Percentiles rank a stretch among this genome's conserved stretches.
Conservation (phyloP, 2,329 filamentous ascomycete genomes). For the Colletotrichum sp. region DNA sequence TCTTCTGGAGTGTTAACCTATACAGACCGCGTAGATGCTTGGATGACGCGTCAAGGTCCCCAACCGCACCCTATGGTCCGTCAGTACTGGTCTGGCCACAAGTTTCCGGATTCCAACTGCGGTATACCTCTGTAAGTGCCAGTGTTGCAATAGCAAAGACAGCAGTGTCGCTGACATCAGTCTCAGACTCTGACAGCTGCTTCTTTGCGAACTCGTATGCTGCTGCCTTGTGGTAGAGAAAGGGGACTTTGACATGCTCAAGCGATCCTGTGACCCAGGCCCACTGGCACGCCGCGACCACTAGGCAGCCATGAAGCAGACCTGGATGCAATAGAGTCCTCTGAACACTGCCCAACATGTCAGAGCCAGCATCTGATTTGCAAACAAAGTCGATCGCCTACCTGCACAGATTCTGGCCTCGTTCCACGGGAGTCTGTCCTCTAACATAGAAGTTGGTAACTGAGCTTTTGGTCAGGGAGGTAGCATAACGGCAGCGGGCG, state of each 20-base stretch:
- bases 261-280: slow-evolving; percentile 50
- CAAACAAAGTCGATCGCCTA: slow-evolving; percentile 22
- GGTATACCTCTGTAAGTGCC: slow-evolving; percentile 49
- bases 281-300: slow-evolving; percentile 51
- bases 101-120: background rate
- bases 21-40: slow-evolving; percentile 46
- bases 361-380: background rate
- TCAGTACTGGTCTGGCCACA: background rate
- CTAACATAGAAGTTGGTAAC: slow-evolving; percentile 47
- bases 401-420: slow-evolving; percentile 38
- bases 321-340: slow-evolving; percentile 48
- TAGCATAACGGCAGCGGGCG: background rate
- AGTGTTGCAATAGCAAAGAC: slow-evolving; percentile 49
- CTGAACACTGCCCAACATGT: slow-evolving; percentile 37
- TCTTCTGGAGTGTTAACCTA: slow-evolving; percentile 28
- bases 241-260: slow-evolving; percentile 48
- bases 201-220: slow-evolving; percentile 52
- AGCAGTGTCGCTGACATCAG: slow-evolving; percentile 43
- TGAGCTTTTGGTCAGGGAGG: slow-evolving; percentile 22
- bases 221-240: slow-evolving; percentile 51
- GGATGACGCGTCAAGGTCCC: slow-evolving; percentile 47
- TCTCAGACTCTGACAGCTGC: slow-evolving; percentile 42
- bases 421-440: slow-evolving; percentile 43
- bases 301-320: slow-evolving; percentile 50
- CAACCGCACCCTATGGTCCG: slow-evolving; percentile 42